Base-by-base conservation (phyloP, 768 basidiomycete species). In the Scleroderma citrinum region DNA sequence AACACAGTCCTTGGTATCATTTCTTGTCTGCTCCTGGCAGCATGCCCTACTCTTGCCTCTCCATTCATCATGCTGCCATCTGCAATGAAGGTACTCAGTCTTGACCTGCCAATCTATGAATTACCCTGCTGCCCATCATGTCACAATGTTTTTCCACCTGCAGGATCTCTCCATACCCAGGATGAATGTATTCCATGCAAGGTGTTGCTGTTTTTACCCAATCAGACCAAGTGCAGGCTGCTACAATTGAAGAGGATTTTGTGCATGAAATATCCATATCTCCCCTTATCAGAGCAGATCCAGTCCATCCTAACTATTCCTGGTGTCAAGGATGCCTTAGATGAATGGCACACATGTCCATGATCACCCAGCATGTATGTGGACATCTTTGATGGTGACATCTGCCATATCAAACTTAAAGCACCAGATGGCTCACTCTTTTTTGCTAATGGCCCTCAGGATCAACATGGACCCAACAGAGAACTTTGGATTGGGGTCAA, bases 401-500 rank as follows among this genome's bases (percentile, higher is more conserved):
- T 13, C 5, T 35, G 34, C 12, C n/a, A 17, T 12, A 5, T 17
- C 12, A 35, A 35, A 5, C 34, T 35, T 12, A 35, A 35, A 12
- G 34, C 34, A 5, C 34, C 34, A 35, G 34, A 35, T 17, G 34
- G 62, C 8, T 30, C 20, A 0, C 52, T 49, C 0, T 72, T 72
- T 49, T 72, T 70, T 41, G 49, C 44, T 0, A 49, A 52, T 17
- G 47, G 47, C 2, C 50, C 55, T 0, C 39, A 35, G 48, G 21
- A 51, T 0, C 37, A 50, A 29, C 34, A 43, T 12, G 31, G 52
- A 29, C 45, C 52, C 16, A 48, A 52, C 16, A 63, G 61, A 0
- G 64, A 69, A 44, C 56, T 69, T 1, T 56, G 61, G 0, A 61
- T 69, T 49, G 66, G 62, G 0, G 41, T 69, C 0, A 59, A 61